phyloP scores from a whole-genome alignment of 306 rosid genomes.

The Bauhinia variegata region DNA sequence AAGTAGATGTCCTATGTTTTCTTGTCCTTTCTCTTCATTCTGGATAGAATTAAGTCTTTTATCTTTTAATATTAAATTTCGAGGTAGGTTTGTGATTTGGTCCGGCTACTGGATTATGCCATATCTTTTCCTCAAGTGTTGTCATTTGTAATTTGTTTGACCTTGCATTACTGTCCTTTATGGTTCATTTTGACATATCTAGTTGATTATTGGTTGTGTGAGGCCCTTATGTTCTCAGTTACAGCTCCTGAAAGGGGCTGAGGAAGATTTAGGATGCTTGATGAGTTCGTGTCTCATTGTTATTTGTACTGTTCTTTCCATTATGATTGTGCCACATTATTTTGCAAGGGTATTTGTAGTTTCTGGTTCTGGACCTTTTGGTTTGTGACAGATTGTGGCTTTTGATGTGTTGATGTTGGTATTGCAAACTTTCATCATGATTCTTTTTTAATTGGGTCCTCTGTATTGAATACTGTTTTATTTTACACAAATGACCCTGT shows the following conservation, averaged over 20 bases:
- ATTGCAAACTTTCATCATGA: conserved; percentile 2
- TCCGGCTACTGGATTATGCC: conserved; percentile 3
- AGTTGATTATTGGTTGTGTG: conserved; percentile 8
- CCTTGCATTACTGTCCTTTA: conserved; percentile 16
- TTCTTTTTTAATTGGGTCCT: conserved; percentile 1
- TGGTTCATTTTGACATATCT: conserved; percentile 17
- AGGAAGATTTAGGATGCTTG: background rate
- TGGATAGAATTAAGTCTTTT: background rate
- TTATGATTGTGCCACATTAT: background rate
- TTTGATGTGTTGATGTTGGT: conserved; percentile 17
- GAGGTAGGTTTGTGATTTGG: conserved; percentile 13
- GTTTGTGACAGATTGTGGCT: background rate
- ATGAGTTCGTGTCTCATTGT: conserved; percentile 19
- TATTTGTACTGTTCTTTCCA: background rate
- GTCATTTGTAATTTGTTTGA: conserved; percentile 23
- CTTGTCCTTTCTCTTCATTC: conserved; percentile 3
- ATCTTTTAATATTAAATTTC: background rate
- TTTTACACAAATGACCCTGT: no score
- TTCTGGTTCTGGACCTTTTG: conserved; percentile 17
- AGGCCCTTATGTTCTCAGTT: background rate
- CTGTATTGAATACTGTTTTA: no score
- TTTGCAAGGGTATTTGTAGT: conserved; percentile 9
- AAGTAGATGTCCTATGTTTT: background rate
- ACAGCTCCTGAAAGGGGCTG: conserved; percentile 12
- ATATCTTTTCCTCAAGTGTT: conserved; percentile 6